Base-by-base conservation (phyloP, 108 stramenopile species). In the Cylindrotheca fusiformis region DNA sequence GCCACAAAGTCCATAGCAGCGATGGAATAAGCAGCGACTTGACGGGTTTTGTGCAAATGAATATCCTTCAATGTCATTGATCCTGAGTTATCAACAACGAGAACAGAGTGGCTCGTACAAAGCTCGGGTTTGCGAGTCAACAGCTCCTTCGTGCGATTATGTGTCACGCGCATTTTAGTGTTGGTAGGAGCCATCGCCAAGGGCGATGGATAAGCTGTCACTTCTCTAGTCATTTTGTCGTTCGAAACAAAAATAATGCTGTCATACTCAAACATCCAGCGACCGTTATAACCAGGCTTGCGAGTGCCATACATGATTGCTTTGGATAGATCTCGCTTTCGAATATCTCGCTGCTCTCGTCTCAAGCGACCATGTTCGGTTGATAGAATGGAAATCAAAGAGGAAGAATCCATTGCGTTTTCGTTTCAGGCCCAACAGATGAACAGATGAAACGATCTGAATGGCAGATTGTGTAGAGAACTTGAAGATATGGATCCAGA, bases 31-130 rank as follows among this genome's bases (percentile, higher is more conserved):
- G 82, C 74, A 32, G 85, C 85, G 52, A 53, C 58, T 19, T 80
- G 82, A 1, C 80, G 63, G 52, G 80, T 69, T 18, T 66, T 21
- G 36, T 82, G 74, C 10, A 77, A 60, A 46, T 75, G 51, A 17
- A 83, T 78, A 59, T 86, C 80, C 25, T 47, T 49, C 0, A 31
- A 23, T 30, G 49, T 19, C 81, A 82, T 82, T 0, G 81, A 85
- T 19, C 76, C 81, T 50, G 78, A 77, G 54, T 80, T 79, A 58
- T 85, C 84, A 26, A 87, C 62, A 10, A 84, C 78, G 26, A 87
- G 68, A 21, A 82, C 76, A 4, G 82, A 79, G 53, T 84, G 86
- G 0, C 80, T 76, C 0, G 75, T 74, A 32, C 58, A 68, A 23
- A 82, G 32, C 18, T 84, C 78, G 4, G 80, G 77, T 45, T 82